Percentiles rank a stretch among this genome's conserved stretches.
Evolutionary conservation across 805 yeast genomes (phyloP).

Genomic region (Suhomyces sp.): DNA sequence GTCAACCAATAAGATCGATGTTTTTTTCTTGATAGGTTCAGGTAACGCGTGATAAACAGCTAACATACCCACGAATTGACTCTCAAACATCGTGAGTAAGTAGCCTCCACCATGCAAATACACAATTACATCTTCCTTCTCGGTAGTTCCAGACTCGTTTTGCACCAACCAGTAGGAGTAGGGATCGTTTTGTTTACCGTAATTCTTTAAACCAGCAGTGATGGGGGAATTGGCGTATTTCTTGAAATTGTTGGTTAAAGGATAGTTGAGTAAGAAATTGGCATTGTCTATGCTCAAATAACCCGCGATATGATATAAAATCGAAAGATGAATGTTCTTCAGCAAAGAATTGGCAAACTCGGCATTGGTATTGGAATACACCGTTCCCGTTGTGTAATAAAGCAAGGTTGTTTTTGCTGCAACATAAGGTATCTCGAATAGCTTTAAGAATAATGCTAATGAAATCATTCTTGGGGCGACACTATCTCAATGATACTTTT

Average conservation of each 20-base stretch:
- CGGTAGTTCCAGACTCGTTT: constrained; percentile 3
- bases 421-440: constrained; percentile 25
- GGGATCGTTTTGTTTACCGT: constrained; percentile 14
- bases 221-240: constrained; percentile 14
- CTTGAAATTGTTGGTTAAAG: constrained; percentile 19
- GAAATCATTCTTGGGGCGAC: constrained; percentile 20
- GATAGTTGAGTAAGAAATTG: constrained; percentile 19
- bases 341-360: constrained; percentile 29
- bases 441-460: constrained; percentile 18
- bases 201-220: constrained; percentile 9
- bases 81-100: constrained; percentile 19
- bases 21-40: constrained; percentile 11
- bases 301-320: constrained; percentile 27
- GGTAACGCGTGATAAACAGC: constrained; percentile 23
- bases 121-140: constrained; percentile 18
- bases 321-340: constrained; percentile 29
- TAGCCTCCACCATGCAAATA: constrained; percentile 30
- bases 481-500: no score
- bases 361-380: constrained; percentile 24
- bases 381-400: constrained; percentile 35
- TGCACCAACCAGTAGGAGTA: constrained; percentile 17
- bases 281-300: constrained; percentile 22
- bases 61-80: constrained; percentile 24
- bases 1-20: constrained; percentile 22
- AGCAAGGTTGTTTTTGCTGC: constrained; percentile 19